A percentile compares a stretch with the other conserved stretches of the same genome.
Conservation (phyloP, 352 stramenopile genomes). For the Phytophthora hibernalis region DNA sequence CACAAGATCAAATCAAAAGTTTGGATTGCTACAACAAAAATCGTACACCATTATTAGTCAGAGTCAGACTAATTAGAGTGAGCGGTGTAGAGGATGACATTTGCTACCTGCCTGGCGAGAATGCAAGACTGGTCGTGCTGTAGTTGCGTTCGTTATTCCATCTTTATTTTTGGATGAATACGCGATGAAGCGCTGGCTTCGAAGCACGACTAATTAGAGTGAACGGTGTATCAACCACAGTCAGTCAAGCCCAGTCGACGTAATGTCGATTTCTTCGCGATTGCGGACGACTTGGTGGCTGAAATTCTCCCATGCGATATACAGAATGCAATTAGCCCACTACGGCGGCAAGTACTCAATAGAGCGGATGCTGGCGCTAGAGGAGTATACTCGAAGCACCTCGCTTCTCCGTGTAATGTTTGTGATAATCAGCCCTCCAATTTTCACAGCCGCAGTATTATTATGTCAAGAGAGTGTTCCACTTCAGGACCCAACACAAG, state of each 20-base stretch:
- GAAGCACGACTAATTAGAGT: too few species aligned
- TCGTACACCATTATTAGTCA: too few species aligned
- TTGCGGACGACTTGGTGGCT: not conserved
- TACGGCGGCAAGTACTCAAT: constrained; percentile 19
- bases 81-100: too few species aligned
- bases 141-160: too few species aligned
- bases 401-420: constrained; percentile 2
- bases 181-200: too few species aligned
- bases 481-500: constrained; percentile 11
- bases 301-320: not conserved
- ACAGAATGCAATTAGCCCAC: constrained; percentile 9
- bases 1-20: too few species aligned
- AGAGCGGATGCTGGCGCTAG: constrained; percentile 14
- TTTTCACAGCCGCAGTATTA: constrained; percentile 1
- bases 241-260: not conserved
- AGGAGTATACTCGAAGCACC: constrained; percentile 8
- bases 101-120: too few species aligned
- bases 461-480: constrained; percentile 11
- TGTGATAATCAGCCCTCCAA: not conserved
- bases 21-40: too few species aligned
- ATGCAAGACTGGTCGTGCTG: too few species aligned
- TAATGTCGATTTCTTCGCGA: not conserved
- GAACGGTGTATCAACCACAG: not conserved
- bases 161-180: too few species aligned
- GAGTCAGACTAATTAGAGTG: too few species aligned